Evolutionary conservation across 345 rosid genomes (phyloP).

Genomic region (Acer negundo): DNA sequence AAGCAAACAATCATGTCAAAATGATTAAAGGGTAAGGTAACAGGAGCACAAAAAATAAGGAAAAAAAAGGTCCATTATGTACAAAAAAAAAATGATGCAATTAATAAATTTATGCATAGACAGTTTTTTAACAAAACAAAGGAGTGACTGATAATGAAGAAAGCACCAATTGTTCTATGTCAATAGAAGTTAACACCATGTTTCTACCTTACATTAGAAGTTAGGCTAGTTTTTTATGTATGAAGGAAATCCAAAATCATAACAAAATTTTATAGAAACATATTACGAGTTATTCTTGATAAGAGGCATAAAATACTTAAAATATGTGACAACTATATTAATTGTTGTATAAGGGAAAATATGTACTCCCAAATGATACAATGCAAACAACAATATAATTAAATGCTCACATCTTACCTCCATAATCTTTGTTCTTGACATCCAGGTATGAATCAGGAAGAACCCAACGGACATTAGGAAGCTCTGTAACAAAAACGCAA

Average conservation of each 20-base stretch:
- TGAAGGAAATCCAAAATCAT: not conserved
- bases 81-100: not conserved
- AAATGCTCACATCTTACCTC: constrained; percentile 56
- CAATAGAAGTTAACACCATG: not conserved
- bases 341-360: not conserved
- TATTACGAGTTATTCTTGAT: not conserved
- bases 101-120: too few species aligned
- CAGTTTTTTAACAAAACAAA: not conserved
- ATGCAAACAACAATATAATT: not conserved
- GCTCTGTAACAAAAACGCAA: constrained; percentile 41
- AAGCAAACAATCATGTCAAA: not conserved
- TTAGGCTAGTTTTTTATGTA: not conserved
- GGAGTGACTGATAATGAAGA: not conserved
- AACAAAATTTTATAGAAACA: not conserved
- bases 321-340: not conserved
- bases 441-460: constrained; percentile 97
- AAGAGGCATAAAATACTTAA: not conserved
- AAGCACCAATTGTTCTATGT: not conserved
- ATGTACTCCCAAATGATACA: not conserved
- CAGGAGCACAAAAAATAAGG: not conserved
- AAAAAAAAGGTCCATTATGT: not conserved
- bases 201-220: not conserved
- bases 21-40: not conserved
- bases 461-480: constrained; percentile 90
- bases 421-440: constrained; percentile 90